phyloP scores from a whole-genome alignment of 495 filamentous ascomycete genomes.

The Neurospora cerealis region DNA sequence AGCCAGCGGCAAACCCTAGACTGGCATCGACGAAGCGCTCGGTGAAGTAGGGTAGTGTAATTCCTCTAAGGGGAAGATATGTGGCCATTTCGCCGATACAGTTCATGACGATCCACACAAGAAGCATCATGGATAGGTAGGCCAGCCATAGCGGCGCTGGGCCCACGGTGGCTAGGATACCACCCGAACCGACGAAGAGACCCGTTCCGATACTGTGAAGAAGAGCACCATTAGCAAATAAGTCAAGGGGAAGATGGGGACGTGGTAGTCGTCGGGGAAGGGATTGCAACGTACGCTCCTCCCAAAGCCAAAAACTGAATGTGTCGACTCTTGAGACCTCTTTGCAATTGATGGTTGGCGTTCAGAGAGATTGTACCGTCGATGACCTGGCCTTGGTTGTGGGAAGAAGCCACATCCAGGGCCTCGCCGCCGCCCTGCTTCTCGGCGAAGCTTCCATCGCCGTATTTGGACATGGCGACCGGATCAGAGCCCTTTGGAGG shows the following conservation, averaged over 20 bases:
- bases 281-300: conserved; percentile 30
- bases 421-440: background rate
- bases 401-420: background rate
- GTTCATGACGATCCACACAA: conserved; percentile 39
- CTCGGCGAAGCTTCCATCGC: background rate
- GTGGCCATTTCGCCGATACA: conserved; percentile 42
- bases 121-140: conserved; percentile 37
- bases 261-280: background rate
- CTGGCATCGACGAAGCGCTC: conserved; percentile 64
- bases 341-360: conserved; percentile 30
- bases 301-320: conserved; percentile 67
- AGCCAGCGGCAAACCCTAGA: conserved; percentile 72
- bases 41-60: conserved; percentile 54
- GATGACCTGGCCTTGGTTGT: conserved; percentile 1
- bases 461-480: background rate
- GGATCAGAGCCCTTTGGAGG: background rate
- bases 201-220: conserved; percentile 51
- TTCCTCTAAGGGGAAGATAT: conserved; percentile 52
- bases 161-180: conserved; percentile 35
- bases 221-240: background rate
- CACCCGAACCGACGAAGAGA: conserved; percentile 44
- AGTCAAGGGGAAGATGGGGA: no score
- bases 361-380: conserved; percentile 18
- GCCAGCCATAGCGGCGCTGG: conserved; percentile 43
- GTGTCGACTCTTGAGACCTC: conserved; percentile 57